Evolutionary conservation across 2,329 filamentous ascomycete species (phyloP), one percentile per base, ranked within the genome.

Genomic region (Clarireedia hainanense): DNA sequence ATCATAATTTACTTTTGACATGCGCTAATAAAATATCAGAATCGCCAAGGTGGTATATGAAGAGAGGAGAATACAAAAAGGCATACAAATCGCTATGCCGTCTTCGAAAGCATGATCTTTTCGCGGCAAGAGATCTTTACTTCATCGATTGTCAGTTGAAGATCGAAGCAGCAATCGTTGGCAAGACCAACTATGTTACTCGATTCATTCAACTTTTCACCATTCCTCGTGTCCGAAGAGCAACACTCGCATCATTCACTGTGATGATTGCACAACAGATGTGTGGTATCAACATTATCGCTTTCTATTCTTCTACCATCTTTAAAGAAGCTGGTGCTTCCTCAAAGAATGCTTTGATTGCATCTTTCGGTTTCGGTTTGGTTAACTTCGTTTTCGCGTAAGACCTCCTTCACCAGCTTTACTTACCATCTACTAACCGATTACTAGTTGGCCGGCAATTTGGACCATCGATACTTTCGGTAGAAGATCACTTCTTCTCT

Each of bases 221-320:
- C 10, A 78, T 89, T 56, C 84, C 86, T 1, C 80, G 86, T 47
- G 75, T 88, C 10, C 80, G 85, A 14, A 79, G 85, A 42, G 90
- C 90, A 2, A 91, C 84, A 3, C 76, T 88, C 30, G 89, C 89
- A 5, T 86, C 88, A 0, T 88, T 84, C 61, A 82, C 83, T 1
- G 88, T 92, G 62, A 95, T 95, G 89, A 83, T 67, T 50, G 64
- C 63, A 1, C 66, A 68, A 52, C 65, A 68, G 37, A 69, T 68
- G 61, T 67, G 48, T n/a, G 64, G 64, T 56, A 64, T 66, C 68
- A 88, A 88, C 66, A 86, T 89, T 55, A 86, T 89, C 55, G 83
- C 85, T 1, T 90, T 90, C 68, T 90, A 90, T 70, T 85, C 81
- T 1, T 83, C 82, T 0, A 84, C 82, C 6, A 74, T 84, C 9